Conservation (phyloP, 1,284 basidiomycete genomes). For the Laetiporus sulphureus region DNA sequence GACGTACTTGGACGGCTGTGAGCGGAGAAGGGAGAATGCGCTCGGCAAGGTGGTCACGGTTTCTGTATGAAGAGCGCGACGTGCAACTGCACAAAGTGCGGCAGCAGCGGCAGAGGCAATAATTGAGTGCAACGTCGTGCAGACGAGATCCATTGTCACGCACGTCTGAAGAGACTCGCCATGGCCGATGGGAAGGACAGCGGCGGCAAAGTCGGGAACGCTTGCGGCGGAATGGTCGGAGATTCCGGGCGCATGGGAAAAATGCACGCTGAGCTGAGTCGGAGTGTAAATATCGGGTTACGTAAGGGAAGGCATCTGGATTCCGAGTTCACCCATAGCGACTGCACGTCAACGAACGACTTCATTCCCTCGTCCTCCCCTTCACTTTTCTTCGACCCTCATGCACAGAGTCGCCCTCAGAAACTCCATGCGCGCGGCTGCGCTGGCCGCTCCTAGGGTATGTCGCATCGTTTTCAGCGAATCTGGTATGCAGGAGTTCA, state of each 20-base stretch:
- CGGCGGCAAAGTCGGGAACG: slow-evolving; percentile 13
- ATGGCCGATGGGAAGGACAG: slow-evolving; percentile 18
- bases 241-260: slow-evolving; percentile 12
- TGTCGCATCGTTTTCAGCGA: slow-evolving; percentile 17
- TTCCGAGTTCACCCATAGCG: slow-evolving; percentile 16
- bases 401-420: slow-evolving; percentile 89
- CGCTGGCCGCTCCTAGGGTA: slow-evolving; percentile 64
- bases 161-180: slow-evolving; percentile 26
- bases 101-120: slow-evolving; percentile 8
- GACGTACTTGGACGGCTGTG: slow-evolving; percentile 84
- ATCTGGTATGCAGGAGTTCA: slow-evolving; percentile 3
- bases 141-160: slow-evolving; percentile 14
- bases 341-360: slow-evolving; percentile 19
- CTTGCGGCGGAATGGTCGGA: slow-evolving; percentile 11
- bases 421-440: slow-evolving; percentile 73
- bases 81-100: slow-evolving; percentile 19
- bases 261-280: slow-evolving; percentile 21
- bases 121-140: slow-evolving; percentile 1
- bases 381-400: slow-evolving; percentile 33
- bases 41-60: slow-evolving; percentile 26
- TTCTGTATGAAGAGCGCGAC: slow-evolving; percentile 27
- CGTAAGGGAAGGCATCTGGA: slow-evolving; percentile 22
- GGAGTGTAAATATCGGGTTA: slow-evolving; percentile 24
- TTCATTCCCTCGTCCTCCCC: slow-evolving; percentile 30
- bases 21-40: slow-evolving; percentile 65